Conservation (phyloP, 768 basidiomycete genomes). For the Lactifluus piperatus region DNA sequence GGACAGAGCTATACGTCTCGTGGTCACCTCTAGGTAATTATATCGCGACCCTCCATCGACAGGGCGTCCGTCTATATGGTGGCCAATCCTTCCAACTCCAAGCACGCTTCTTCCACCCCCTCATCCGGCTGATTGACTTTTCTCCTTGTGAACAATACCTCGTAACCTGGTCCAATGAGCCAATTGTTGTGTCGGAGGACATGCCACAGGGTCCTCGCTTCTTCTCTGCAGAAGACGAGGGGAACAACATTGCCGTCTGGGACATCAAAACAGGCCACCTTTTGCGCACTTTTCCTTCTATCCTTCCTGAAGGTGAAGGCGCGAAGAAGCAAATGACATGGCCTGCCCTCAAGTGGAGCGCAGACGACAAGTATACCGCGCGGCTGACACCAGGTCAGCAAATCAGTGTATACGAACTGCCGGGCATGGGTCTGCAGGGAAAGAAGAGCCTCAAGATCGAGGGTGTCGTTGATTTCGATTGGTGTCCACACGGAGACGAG, state of each 20-base stretch:
- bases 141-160: constrained; percentile 95
- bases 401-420: constrained; percentile 95
- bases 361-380: constrained; percentile 92
- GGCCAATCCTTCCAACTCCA: constrained; percentile 84
- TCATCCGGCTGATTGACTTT: constrained; percentile 94
- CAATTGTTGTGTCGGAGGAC: constrained; percentile 78
- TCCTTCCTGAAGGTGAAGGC: constrained; percentile 49
- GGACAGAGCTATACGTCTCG: constrained; percentile 93
- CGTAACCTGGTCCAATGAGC: constrained; percentile 95
- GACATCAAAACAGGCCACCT: constrained; percentile 90
- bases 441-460: constrained; percentile 98
- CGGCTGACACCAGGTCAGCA: constrained; percentile 83
- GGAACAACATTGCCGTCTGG: constrained; percentile 95
- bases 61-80: constrained; percentile 94
- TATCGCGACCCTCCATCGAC: constrained; percentile 86
- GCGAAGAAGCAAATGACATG: constrained; percentile 82
- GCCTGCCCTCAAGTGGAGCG: constrained; percentile 96
- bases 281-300: constrained; percentile 81
- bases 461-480: constrained; percentile 96
- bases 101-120: constrained; percentile 89
- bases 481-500: constrained; percentile 90
- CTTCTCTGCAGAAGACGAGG: constrained; percentile 91
- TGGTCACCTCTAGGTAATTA: constrained; percentile 98
- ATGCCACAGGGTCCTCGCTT: constrained; percentile 75
- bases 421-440: constrained; percentile 86